Percentiles rank a stretch among this genome's conserved stretches.
These are phyloP conservation scores for Cochlearia excelsa DNA, from an alignment of 345 rosid genomes.

Conservation along the genomic window DNA sequence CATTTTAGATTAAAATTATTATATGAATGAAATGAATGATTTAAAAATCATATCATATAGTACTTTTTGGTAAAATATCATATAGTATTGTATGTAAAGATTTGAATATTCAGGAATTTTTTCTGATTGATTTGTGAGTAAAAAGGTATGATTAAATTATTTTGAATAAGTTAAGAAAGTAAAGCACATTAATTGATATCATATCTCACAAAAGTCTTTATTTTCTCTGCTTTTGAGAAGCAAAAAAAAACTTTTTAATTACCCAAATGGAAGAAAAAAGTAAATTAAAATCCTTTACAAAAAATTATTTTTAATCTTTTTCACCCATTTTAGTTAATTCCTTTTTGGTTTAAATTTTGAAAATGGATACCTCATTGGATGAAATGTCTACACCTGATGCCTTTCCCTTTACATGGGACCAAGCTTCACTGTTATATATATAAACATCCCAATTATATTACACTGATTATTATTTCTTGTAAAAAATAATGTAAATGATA, in stretches of 20 bases:
- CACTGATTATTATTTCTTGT: background rate
- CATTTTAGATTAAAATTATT: background rate
- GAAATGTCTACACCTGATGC: conserved; percentile 33
- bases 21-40: background rate
- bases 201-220: conserved; percentile 1
- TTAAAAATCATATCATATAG: background rate
- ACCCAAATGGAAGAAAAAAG: conserved; percentile 23
- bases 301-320: conserved; percentile 10
- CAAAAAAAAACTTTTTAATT: conserved; percentile 3
- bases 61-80: no score
- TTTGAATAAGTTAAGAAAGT: conserved; percentile 2
- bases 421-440: conserved; percentile 34
- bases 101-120: no score
- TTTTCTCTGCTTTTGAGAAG: conserved; percentile 36
- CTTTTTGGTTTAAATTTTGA: conserved; percentile 14
- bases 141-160: background rate
- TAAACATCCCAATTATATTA: conserved; percentile 12
- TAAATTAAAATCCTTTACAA: conserved; percentile 10
- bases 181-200: background rate
- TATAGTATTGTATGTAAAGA: background rate
- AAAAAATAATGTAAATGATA: background rate
- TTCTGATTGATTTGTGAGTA: background rate
- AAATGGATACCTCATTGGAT: conserved; percentile 35
- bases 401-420: conserved; percentile 27
- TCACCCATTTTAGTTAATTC: conserved; percentile 17